Conservation (phyloP, 2,329 filamentous ascomycete species). For the Scytalidium lignicola region DNA sequence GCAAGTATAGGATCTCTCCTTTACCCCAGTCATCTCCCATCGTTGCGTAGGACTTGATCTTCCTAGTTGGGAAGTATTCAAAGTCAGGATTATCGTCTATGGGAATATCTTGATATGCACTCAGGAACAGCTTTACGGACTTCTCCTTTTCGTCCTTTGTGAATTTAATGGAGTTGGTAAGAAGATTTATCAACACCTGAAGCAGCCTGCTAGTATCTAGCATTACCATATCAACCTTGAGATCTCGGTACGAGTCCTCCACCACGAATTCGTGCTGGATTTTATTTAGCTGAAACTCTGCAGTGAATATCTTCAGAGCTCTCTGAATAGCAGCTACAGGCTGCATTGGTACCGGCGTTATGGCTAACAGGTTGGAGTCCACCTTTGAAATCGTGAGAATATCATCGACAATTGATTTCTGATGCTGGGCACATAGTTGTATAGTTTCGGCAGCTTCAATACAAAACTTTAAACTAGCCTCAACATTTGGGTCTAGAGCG, state of each 20-base stretch:
- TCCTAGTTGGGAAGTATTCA: constrained; percentile 44
- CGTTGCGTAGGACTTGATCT: constrained; percentile 40
- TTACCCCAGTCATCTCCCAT: constrained; percentile 58
- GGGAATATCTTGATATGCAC: constrained; percentile 24
- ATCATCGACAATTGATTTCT: constrained; percentile 66
- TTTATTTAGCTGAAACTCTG: constrained; percentile 61
- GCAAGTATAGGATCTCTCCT: constrained; percentile 65
- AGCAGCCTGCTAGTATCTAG: constrained; percentile 68
- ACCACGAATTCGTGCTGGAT: constrained; percentile 65
- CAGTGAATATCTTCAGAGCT: constrained; percentile 71
- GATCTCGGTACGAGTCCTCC: constrained; percentile 57
- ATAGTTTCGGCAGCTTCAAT: constrained; percentile 75
- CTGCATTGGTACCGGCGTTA: constrained; percentile 65
- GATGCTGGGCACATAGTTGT: constrained; percentile 68
- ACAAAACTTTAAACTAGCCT: constrained; percentile 44
- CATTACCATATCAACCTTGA: constrained; percentile 64
- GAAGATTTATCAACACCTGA: constrained; percentile 72
- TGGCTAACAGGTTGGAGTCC: constrained; percentile 65
- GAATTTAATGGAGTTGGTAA: constrained; percentile 63
- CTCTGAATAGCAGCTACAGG: constrained; percentile 61
- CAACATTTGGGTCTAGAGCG: constrained; percentile 36
- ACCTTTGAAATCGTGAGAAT: constrained; percentile 64
- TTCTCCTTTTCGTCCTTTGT: constrained; percentile 56
- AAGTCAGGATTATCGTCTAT: constrained; percentile 42
- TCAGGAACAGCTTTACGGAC: constrained; percentile 36